phyloP scores from a whole-genome alignment of 805 yeast genomes.

The Nakazawaea wyomingensis region DNA sequence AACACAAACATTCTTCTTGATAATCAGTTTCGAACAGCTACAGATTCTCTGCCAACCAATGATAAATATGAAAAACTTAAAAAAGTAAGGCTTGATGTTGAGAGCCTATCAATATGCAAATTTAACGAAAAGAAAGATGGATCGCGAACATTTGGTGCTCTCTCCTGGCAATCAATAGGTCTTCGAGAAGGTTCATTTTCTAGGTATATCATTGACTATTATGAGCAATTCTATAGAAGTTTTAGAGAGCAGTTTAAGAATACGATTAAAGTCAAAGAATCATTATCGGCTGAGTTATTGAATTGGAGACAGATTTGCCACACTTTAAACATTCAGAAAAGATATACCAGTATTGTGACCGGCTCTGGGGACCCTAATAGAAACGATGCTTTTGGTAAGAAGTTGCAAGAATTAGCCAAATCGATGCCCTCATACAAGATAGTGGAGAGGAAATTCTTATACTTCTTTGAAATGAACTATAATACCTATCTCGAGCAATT shows the following conservation, averaged over 20 bases:
- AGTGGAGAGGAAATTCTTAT: constrained; percentile 6
- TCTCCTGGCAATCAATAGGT: constrained; percentile 4
- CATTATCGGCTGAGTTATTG: constrained; percentile 1
- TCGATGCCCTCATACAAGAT: constrained; percentile 3
- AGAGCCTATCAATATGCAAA: not conserved
- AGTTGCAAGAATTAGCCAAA: constrained; percentile 10
- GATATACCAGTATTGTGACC: constrained; percentile 7
- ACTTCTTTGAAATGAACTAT: constrained; percentile 9
- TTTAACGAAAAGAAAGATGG: not conserved
- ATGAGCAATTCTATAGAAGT: not conserved
- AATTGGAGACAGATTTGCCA: constrained; percentile 4
- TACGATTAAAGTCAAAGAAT: not conserved
- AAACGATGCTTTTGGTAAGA: constrained; percentile 11
- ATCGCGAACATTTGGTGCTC: constrained; percentile 9
- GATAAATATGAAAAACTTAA: not conserved
- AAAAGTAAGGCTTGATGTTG: not conserved
- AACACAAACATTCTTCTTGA: not conserved
- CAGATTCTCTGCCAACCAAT: not conserved
- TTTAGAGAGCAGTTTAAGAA: constrained; percentile 4
- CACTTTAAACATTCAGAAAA: constrained; percentile 6
- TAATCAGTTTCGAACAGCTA: not conserved
- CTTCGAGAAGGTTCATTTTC: not conserved
- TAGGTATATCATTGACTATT: not conserved
- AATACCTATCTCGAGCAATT: not conserved
- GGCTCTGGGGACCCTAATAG: constrained; percentile 2